Base-by-base conservation (phyloP, 164 flowering plant genomes). In the Brasenia schreberi region DNA sequence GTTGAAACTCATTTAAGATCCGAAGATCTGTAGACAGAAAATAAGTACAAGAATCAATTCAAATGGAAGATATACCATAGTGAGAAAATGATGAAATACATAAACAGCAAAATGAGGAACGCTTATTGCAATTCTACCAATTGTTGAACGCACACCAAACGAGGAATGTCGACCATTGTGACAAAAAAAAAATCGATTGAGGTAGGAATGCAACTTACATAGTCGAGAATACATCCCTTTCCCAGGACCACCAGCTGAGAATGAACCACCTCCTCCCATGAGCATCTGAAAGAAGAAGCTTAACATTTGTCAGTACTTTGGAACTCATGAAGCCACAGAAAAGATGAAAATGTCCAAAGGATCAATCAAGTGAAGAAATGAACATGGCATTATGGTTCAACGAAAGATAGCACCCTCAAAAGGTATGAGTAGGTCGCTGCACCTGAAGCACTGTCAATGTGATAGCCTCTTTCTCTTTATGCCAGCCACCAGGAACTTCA, bases 161-260 rank as follows among this genome's bases (percentile, higher is more conserved):
- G 18, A 58, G 60, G 18, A 58, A 58, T 14, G 63, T 61, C 7
- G 33, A n/a, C 0, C 9, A 7, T 18, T 7, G 3, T 10, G 18
- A 61, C 19, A 18, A 61, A 61, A 60, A 61, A 60, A 18, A 61
- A 10, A 18, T 61, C 3, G 18, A 18, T 5, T 11, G 19, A 61
- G 12, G 63, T n/a, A 9, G 18, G 18, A 7, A 61, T 49, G 56
- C 5, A 66, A 85, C 98, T 83, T 82, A 92, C 98, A 90, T 65
- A 90, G 72, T 58, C 97, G 81, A 66, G 98, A 90, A 72, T 83
- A 76, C 96, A 92, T 88, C 64, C 98, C 98, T 77, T 92, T 92
- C 68, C 98, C 97, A 76, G 97, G 97, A 66, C 98, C 98, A n/a
- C 96, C 96, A 71, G 89, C 87, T 43, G 98, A 92, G 80, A 92